Evolutionary conservation across 1,139 yeast species (phyloP).

Genomic region (Geotrichum europaeum): DNA sequence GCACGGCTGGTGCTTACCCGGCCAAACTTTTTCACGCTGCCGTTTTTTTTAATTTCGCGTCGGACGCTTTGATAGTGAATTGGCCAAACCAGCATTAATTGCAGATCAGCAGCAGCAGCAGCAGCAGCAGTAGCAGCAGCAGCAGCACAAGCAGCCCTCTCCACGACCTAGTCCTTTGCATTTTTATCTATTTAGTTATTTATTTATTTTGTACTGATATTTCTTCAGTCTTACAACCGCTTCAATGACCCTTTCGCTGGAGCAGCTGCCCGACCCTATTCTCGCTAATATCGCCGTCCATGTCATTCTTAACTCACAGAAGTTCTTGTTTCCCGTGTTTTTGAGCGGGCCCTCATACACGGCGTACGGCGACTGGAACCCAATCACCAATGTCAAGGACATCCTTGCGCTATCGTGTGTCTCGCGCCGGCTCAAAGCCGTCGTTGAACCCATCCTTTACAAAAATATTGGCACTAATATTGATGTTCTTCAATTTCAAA

Average conservation of each 20-base stretch:
- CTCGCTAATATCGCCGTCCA: not conserved
- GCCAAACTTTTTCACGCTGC: no score
- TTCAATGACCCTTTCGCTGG: not conserved
- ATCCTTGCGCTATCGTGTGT: not conserved
- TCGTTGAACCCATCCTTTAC: not conserved
- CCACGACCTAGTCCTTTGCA: not conserved
- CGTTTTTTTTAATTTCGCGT: no score
- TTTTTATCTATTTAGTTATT: not conserved
- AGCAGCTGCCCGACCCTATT: not conserved
- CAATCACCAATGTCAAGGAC: not conserved
- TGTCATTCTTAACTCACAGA: not conserved
- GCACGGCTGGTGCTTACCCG: no score
- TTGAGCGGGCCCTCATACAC: not conserved
- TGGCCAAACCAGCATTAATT: no score
- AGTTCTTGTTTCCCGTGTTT: not conserved
- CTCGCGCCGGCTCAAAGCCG: not conserved
- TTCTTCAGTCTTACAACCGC: not conserved
- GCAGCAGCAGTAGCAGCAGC: no score
- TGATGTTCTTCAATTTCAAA: not conserved
- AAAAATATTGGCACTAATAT: not conserved
- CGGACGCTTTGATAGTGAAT: no score
- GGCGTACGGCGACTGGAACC: slow-evolving; percentile 1
- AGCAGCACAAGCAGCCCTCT: no score
- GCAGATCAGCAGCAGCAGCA: no score
- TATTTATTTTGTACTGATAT: no score